A percentile compares a stretch with the other conserved stretches of the same genome.
phyloP scores from a whole-genome alignment of 805 yeast genomes.

The Sugiyamaella marilandica region DNA sequence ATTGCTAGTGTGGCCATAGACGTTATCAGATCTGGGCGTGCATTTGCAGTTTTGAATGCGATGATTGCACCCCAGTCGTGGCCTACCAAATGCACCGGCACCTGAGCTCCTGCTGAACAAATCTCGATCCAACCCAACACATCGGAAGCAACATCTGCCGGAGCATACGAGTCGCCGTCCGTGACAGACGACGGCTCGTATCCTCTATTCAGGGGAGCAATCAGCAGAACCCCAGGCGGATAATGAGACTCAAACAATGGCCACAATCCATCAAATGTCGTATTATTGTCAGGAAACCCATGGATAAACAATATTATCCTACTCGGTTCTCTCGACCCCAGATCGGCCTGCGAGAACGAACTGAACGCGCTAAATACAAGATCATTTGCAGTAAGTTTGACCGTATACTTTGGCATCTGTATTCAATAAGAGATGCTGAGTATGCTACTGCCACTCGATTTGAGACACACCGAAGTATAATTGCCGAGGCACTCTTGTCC shows the following conservation, averaged over 20 bases:
- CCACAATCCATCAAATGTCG: slow-evolving; percentile 21
- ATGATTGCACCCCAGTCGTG: slow-evolving; percentile 30
- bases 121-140: slow-evolving; percentile 17
- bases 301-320: slow-evolving; percentile 22
- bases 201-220: slow-evolving; percentile 26
- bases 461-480: too few species aligned
- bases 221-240: slow-evolving; percentile 15
- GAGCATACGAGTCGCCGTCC: slow-evolving; percentile 13
- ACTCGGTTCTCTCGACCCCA: neutral
- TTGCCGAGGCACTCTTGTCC: too few species aligned
- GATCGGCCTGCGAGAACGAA: slow-evolving; percentile 1
- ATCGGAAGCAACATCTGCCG: slow-evolving; percentile 20
- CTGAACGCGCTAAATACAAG: slow-evolving; percentile 5
- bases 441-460: neutral
- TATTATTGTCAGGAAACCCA: slow-evolving; percentile 27
- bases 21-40: slow-evolving; percentile 21
- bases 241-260: slow-evolving; percentile 10
- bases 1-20: slow-evolving; percentile 23
- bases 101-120: slow-evolving; percentile 4
- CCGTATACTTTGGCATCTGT: slow-evolving; percentile 1
- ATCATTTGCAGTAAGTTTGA: slow-evolving; percentile 4
- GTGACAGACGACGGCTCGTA: slow-evolving; percentile 24
- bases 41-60: slow-evolving; percentile 19
- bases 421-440: too few species aligned
- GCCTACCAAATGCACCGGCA: slow-evolving; percentile 25